Percentiles rank a stretch among this genome's conserved stretches.
These are phyloP conservation scores for Didymella segeticola DNA, from an alignment of 2,329 filamentous ascomycete species.

Conservation along the genomic window DNA sequence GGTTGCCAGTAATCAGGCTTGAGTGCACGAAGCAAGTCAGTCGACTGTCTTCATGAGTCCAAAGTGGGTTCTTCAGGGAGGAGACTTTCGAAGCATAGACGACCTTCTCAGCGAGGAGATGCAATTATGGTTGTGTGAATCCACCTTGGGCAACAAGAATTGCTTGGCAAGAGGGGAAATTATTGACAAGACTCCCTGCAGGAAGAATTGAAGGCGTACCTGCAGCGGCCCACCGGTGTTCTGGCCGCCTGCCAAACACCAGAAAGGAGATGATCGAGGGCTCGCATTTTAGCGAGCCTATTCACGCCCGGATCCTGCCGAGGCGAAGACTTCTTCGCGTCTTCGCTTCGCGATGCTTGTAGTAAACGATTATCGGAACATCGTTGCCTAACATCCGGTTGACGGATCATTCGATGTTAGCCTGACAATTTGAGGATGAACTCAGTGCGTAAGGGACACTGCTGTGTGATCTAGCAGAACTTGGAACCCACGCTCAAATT, in stretches of 20 bases:
- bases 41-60: not conserved
- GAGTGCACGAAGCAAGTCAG: not conserved
- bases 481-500: too few relatives aligned
- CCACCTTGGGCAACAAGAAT: too few relatives aligned
- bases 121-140: too few relatives aligned
- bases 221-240: not conserved
- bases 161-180: not conserved
- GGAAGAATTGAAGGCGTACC: slow-evolving; percentile 10
- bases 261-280: not conserved
- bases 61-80: not conserved
- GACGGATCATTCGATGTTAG: not conserved
- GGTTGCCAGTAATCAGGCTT: not conserved
- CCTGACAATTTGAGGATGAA: not conserved
- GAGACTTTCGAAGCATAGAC: too few relatives aligned
- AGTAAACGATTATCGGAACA: not conserved
- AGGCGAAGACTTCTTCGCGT: not conserved
- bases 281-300: not conserved
- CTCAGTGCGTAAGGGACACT: too few relatives aligned
- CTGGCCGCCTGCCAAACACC: not conserved
- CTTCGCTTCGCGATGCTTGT: not conserved
- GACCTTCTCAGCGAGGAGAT: too few relatives aligned
- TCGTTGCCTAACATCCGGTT: not conserved
- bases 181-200: not conserved
- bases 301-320: not conserved
- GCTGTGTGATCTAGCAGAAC: too few relatives aligned